phyloP scores from a whole-genome alignment of 495 filamentous ascomycete genomes.

The Lasiosphaeris hirsuta region DNA sequence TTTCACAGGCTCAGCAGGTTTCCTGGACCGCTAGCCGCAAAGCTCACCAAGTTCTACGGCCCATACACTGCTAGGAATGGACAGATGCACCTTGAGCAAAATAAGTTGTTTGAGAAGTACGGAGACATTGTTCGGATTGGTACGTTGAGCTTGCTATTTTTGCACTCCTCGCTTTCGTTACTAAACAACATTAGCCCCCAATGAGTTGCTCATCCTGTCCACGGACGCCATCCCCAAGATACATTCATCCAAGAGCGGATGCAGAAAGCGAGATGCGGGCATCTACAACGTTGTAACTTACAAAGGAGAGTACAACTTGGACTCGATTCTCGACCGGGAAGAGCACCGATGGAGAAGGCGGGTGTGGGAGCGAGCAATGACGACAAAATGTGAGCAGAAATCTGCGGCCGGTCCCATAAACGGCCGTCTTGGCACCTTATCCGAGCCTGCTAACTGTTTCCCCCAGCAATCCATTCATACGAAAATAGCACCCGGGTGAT shows the following conservation, averaged over 20 bases:
- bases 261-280: constrained; percentile 14
- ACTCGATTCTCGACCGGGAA: constrained; percentile 21
- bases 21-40: constrained; percentile 41
- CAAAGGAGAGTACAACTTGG: constrained; percentile 22
- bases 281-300: constrained; percentile 15
- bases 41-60: constrained; percentile 36
- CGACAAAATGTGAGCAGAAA: constrained; percentile 10
- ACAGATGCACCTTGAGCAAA: constrained; percentile 34
- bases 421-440: neutral
- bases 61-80: constrained; percentile 24
- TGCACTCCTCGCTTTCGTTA: neutral
- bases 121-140: constrained; percentile 40
- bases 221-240: constrained; percentile 14
- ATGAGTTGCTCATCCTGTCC: constrained; percentile 19
- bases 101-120: constrained; percentile 32
- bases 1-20: constrained; percentile 47
- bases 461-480: constrained; percentile 62
- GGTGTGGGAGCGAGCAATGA: constrained; percentile 23
- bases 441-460: neutral
- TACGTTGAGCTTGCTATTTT: neutral
- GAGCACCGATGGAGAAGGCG: constrained; percentile 22
- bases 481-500: constrained; percentile 72
- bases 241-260: constrained; percentile 12
- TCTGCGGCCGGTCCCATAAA: too few species aligned
- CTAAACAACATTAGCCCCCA: constrained; percentile 10